These are phyloP conservation scores for Tanacetum coccineum DNA, from an alignment of 129 eudicot species.

Conservation along the genomic window DNA sequence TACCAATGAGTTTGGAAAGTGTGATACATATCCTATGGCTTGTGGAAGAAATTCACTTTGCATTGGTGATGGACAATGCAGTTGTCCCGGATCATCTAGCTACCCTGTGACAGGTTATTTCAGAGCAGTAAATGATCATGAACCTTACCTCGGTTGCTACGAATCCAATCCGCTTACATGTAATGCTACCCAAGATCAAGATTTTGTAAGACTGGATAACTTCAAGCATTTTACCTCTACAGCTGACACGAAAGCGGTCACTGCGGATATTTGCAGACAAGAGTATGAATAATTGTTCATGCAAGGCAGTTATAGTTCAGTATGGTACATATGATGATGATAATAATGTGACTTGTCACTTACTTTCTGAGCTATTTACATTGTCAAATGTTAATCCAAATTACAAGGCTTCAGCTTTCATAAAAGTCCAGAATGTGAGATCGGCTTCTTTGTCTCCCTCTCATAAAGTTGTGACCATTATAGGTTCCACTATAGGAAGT, in stretches of 20 bases:
- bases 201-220: too few relatives aligned
- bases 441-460: neutral
- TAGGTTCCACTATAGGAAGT: conserved; percentile 16
- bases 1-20: conserved; percentile 2
- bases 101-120: neutral
- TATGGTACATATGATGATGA: too few relatives aligned
- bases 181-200: too few relatives aligned
- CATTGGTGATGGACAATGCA: conserved; percentile 21
- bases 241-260: too few relatives aligned
- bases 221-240: too few relatives aligned
- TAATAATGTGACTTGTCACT: too few relatives aligned
- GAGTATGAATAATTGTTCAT: too few relatives aligned
- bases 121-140: too few relatives aligned
- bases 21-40: conserved; percentile 26
- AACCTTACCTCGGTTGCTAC: too few relatives aligned
- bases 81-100: conserved; percentile 21
- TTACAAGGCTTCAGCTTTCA: conserved; percentile 8
- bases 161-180: too few relatives aligned
- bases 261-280: too few relatives aligned
- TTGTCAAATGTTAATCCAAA: conserved; percentile 3
- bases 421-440: conserved; percentile 31
- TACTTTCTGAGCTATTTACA: conserved; percentile 27
- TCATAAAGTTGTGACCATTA: neutral
- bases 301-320: too few relatives aligned
- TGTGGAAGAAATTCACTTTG: conserved; percentile 40